Evolutionary conservation across 306 rosid genomes (phyloP).

Genomic region (Rubus idaeus): DNA sequence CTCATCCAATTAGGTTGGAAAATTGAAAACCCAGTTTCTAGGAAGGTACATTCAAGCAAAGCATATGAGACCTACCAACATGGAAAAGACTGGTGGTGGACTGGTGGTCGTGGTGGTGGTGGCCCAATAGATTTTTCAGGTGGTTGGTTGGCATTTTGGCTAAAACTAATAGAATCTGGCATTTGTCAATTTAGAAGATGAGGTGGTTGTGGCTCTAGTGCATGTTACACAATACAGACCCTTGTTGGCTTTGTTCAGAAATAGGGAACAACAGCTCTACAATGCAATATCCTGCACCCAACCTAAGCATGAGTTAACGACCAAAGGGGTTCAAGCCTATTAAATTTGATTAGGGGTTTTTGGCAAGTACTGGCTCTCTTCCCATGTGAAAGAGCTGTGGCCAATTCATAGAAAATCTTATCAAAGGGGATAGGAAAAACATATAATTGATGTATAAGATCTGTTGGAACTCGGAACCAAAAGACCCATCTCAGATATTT

Average conservation of each 20-base stretch:
- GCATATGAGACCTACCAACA: constrained; percentile 8
- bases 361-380: constrained; percentile 1
- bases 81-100: background rate
- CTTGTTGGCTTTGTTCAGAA: constrained; percentile 10
- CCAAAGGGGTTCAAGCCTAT: constrained; percentile 8
- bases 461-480: background rate
- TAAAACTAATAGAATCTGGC: background rate
- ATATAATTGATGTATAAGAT: background rate
- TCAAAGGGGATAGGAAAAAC: constrained; percentile 3
- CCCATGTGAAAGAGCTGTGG: constrained; percentile 17
- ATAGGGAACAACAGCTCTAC: constrained; percentile 15
- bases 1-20: background rate
- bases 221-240: background rate
- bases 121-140: constrained; percentile 16
- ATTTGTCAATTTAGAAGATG: constrained; percentile 2
- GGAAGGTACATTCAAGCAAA: constrained; percentile 11
- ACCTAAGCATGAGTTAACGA: constrained; percentile 3
- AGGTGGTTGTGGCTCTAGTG: background rate
- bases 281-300: constrained; percentile 12
- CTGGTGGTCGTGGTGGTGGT: background rate
- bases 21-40: background rate
- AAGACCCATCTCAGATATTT: background rate
- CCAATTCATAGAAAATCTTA: constrained; percentile 12
- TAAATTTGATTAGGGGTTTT: background rate
- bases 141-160: constrained; percentile 13